Evolutionary conservation across 1,284 basidiomycete species (phyloP), one percentile per base, ranked within the genome.

Genomic region (Heterobasidion annosum): DNA sequence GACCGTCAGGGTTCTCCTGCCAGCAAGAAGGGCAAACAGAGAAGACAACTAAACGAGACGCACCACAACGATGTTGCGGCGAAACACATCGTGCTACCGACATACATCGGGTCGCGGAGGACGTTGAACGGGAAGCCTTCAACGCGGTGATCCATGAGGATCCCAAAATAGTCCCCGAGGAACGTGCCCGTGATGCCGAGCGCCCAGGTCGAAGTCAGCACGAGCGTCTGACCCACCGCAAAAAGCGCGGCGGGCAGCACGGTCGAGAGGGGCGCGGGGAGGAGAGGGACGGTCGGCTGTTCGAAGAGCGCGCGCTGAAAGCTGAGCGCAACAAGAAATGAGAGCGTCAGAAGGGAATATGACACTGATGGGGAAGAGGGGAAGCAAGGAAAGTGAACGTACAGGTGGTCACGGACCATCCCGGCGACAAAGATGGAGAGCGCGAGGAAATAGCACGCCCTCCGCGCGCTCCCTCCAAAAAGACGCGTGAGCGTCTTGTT

Each of bases 151-250:
- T 93, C 85, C 93, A 98, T 97, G 54, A 98, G 75, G 63, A 98
- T 98, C n/a, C 96, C 96, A 70, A 98, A 99, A 73, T 98, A 98
- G 73, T 98, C 96, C 5, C 96, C 94, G 48, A 98, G 80, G 75
- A 93, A 95, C 1, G 92, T 95, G 56, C 94, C 95, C 8, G 95
- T 97, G 59, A 98, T 76, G 15, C 96, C 96, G 13, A 99, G 74
- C 0, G 89, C 88, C 81, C 85, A 98, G 43, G 94, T 98, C 40
- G 91, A 95, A 18, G 86, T 87, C 50, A 96, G 59, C 53, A 98
- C 95, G 58, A 96, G 82, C 16, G 80, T 73, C 66, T 93, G 91
- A 32, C 93, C 93, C 10, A 79, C 49, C 51, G 71, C 67, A 66
- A 97, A 91, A 48, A 94, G 74, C 16, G 65, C 67, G 8, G 74